Percentiles rank a stretch among this genome's conserved stretches.
Evolutionary conservation across 2,329 filamentous ascomycete genomes (phyloP).

Genomic region (Raffaelea ambrosiae): DNA sequence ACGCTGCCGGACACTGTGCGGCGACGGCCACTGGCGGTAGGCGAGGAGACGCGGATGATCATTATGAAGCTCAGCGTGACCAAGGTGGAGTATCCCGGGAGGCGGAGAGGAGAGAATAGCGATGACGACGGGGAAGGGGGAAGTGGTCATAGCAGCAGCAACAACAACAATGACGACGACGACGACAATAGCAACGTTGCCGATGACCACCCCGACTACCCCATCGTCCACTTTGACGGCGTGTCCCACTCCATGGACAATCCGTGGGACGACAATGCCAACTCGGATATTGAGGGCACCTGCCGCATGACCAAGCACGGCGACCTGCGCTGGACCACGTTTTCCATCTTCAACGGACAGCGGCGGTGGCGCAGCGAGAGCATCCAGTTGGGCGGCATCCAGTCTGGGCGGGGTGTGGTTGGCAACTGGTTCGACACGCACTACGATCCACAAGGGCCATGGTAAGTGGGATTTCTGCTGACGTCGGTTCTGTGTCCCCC

Average conservation of each 20-base stretch:
- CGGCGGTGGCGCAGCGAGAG: slow-evolving; percentile 71
- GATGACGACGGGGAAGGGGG: too few species aligned
- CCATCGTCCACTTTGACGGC: slow-evolving; percentile 62
- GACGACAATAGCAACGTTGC: slow-evolving; percentile 31
- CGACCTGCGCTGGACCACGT: slow-evolving; percentile 61
- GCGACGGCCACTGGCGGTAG: slow-evolving; percentile 43
- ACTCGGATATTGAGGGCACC: slow-evolving; percentile 56
- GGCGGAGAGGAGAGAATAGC: too few species aligned
- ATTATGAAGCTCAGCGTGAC: slow-evolving; percentile 58
- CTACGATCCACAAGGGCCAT: slow-evolving; percentile 57
- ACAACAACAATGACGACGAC: too few species aligned
- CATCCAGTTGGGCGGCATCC: slow-evolving; percentile 61
- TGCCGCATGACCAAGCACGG: slow-evolving; percentile 60
- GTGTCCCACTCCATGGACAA: slow-evolving; percentile 53
- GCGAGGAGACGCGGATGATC: slow-evolving; percentile 64
- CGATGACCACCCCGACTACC: slow-evolving; percentile 49
- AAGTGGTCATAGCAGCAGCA: too few species aligned
- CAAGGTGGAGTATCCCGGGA: too few species aligned
- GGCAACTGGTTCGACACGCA: slow-evolving; percentile 77
- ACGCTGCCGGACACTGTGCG: slow-evolving; percentile 32
- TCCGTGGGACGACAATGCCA: slow-evolving; percentile 59
- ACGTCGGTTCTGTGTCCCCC: neutral
- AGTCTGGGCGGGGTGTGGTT: slow-evolving; percentile 57
- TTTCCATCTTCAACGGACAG: slow-evolving; percentile 54
- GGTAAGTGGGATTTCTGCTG: neutral